These are phyloP conservation scores for Malassezia restricta DNA, from an alignment of 1,284 basidiomycete species.

Conservation along the genomic window DNA sequence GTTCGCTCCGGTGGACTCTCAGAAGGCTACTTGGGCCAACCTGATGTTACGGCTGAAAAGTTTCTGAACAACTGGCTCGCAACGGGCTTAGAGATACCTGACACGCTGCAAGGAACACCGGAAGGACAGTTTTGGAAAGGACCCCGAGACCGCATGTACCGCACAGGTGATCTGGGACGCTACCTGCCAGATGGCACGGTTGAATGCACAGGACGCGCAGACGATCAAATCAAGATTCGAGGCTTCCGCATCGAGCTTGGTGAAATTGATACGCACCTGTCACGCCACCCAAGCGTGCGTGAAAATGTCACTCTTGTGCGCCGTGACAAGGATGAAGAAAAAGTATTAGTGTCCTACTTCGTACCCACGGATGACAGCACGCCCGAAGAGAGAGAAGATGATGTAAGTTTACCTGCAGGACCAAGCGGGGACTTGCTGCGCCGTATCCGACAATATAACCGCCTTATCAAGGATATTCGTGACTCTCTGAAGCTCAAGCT, in stretches of 20 bases:
- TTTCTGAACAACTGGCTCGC: slow-evolving; percentile 44
- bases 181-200: slow-evolving; percentile 87
- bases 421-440: slow-evolving; percentile 27
- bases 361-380: slow-evolving; percentile 65
- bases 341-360: slow-evolving; percentile 95
- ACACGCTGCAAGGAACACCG: slow-evolving; percentile 34
- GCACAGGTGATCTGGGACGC: slow-evolving; percentile 87
- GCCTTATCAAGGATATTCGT: slow-evolving; percentile 72
- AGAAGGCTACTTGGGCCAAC: slow-evolving; percentile 77
- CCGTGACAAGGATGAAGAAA: slow-evolving; percentile 98
- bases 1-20: slow-evolving; percentile 91
- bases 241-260: slow-evolving; percentile 98
- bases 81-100: slow-evolving; percentile 26
- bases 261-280: slow-evolving; percentile 93
- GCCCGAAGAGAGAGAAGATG: slow-evolving; percentile 52
- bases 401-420: slow-evolving; percentile 17
- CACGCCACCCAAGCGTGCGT: slow-evolving; percentile 78
- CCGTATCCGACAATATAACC: slow-evolving; percentile 49
- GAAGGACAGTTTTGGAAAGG: slow-evolving; percentile 64
- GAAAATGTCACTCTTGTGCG: slow-evolving; percentile 96
- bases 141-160: slow-evolving; percentile 94
- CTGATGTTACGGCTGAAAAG: slow-evolving; percentile 63
- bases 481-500: slow-evolving; percentile 95
- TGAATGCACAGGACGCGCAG: slow-evolving; percentile 91
- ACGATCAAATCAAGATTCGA: slow-evolving; percentile 98